A percentile compares a stretch with the other conserved stretches of the same genome.
Evolutionary conservation across 495 filamentous ascomycete genomes (phyloP).

Genomic region (Penicillium coffeae): DNA sequence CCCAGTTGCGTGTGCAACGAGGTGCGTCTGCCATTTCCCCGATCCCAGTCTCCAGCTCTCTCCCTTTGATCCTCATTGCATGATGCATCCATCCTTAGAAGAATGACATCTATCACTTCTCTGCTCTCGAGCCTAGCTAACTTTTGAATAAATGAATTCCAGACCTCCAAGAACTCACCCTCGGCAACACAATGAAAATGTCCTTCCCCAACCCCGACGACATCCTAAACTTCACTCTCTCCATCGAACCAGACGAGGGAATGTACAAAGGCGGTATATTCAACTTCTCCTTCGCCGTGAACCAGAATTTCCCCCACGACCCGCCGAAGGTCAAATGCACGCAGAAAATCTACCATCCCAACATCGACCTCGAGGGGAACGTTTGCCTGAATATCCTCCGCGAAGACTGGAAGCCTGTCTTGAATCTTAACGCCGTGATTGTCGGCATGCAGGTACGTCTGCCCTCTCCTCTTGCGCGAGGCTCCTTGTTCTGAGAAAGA

Average conservation of each 20-base stretch:
- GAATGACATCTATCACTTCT: no score
- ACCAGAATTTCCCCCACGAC: constrained; percentile 94
- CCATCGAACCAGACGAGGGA: constrained; percentile 93
- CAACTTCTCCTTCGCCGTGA: constrained; percentile 86
- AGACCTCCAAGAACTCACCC: constrained; percentile 91
- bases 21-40: constrained; percentile 45
- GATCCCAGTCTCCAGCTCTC: background rate
- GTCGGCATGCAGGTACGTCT: constrained; percentile 78
- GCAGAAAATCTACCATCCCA: constrained; percentile 98
- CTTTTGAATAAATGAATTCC: no score
- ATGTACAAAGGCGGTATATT: constrained; percentile 93
- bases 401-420: constrained; percentile 98
- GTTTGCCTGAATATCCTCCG: constrained; percentile 95
- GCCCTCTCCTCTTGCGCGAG: background rate
- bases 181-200: constrained; percentile 89
- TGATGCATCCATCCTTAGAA: no score
- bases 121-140: no score
- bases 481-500: background rate
- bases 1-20: constrained; percentile 93
- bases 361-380: constrained; percentile 97
- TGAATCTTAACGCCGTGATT: constrained; percentile 95
- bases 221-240: constrained; percentile 91
- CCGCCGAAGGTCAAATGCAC: constrained; percentile 97
- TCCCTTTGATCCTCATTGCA: background rate
- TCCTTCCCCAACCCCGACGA: constrained; percentile 92